These are phyloP conservation scores for Cyberlindnera misumaiensis DNA, from an alignment of 805 yeast species.

Conservation along the genomic window DNA sequence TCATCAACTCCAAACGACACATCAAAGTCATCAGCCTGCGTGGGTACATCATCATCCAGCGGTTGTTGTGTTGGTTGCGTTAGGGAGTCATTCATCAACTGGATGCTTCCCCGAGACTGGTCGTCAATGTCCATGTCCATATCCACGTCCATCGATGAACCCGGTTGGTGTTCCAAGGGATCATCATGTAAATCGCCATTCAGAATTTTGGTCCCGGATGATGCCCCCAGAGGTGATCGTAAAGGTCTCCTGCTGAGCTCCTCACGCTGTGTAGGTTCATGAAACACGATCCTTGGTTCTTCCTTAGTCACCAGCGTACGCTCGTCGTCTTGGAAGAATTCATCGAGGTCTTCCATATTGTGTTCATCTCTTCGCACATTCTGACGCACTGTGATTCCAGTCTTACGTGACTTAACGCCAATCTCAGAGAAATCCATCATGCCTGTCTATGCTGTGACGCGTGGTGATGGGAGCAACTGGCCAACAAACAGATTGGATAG, in stretches of 20 bases:
- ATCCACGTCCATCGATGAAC: conserved; percentile 14
- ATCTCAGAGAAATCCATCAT: conserved; percentile 36
- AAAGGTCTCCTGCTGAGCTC: not conserved
- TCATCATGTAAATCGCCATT: conserved; percentile 20
- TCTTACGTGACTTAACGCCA: conserved; percentile 62
- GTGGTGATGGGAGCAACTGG: no score
- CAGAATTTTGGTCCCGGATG: not conserved
- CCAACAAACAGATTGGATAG: no score
- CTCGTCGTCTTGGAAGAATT: conserved; percentile 47
- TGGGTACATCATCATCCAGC: not conserved
- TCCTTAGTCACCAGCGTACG: conserved; percentile 3
- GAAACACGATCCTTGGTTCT: conserved; percentile 5
- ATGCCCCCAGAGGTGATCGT: not conserved
- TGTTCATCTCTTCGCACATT: conserved; percentile 47
- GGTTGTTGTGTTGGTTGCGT: conserved; percentile 1
- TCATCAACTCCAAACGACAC: not conserved
- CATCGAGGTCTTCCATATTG: conserved; percentile 64
- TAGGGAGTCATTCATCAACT: conserved; percentile 7
- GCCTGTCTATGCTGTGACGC: conserved; percentile 1
- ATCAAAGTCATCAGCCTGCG: not conserved
- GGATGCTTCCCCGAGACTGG: conserved; percentile 17
- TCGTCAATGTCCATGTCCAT: conserved; percentile 25
- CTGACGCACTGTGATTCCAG: conserved; percentile 46
- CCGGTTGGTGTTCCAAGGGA: conserved; percentile 16
- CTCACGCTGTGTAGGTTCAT: not conserved